Percentiles rank a stretch among this genome's conserved stretches.
Evolutionary conservation across 192 early-diverging fungal species (phyloP).

Genomic region (Ambispora gerdemannii): DNA sequence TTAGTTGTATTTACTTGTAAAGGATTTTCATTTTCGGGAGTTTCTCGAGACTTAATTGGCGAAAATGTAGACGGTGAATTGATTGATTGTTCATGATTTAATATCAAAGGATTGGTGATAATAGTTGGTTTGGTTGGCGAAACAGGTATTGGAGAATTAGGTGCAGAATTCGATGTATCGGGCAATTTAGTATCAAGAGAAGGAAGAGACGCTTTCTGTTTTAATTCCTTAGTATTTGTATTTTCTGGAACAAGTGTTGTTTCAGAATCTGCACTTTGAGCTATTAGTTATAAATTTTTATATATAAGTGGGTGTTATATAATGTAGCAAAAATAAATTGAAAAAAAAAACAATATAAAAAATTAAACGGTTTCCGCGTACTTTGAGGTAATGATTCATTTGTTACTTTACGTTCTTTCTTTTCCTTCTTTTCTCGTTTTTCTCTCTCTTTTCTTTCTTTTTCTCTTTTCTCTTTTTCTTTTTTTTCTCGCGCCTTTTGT

Average conservation of each 20-base stretch:
- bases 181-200: background rate
- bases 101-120: background rate
- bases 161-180: background rate
- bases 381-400: too few species aligned
- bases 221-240: background rate
- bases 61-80: too few species aligned
- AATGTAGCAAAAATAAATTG: too few species aligned
- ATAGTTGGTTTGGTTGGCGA: too few species aligned
- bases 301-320: too few species aligned
- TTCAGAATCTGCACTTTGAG: too few species aligned
- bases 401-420: background rate
- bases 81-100: background rate
- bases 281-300: too few species aligned
- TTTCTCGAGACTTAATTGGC: background rate
- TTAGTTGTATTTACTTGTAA: background rate
- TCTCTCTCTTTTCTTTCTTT: slow-evolving; percentile 5
- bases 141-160: background rate
- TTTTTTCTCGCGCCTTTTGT: background rate
- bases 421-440: background rate
- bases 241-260: too few species aligned
- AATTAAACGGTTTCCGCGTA: too few species aligned
- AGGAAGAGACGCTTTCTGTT: slow-evolving; percentile 5
- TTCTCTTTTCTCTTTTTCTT: background rate
- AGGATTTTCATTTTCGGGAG: background rate
- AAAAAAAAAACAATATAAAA: too few species aligned